Evolutionary conservation across 2,329 filamentous ascomycete genomes (phyloP), one percentile per base, ranked within the genome.

Genomic region (Fusarium piperis): DNA sequence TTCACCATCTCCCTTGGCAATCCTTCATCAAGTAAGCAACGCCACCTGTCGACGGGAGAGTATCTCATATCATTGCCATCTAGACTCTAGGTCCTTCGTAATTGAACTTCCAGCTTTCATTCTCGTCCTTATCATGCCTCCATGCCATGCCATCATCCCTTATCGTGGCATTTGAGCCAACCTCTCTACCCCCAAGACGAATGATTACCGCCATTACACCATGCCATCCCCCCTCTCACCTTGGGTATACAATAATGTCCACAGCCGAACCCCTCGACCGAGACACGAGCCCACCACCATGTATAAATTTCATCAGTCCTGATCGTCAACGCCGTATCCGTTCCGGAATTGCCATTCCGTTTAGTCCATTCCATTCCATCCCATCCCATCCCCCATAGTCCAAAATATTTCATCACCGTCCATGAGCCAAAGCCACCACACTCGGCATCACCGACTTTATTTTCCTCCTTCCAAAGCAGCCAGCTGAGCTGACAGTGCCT

Each of bases 401-500:
- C 63, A 48, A 71, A 59, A 52, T 64, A 68, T 59, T 30, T 62
- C 60, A 62, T 65, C 60, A 59, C 58, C 33, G 67, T 64, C 68
- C 59, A 64, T 67, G 20, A 61, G 64, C 18, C 30, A 32, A 39
- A 59, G 46, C 48, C 38, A 18, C 28, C 30, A 61, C 26, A 41
- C 13, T 33, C 20, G 51, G 51, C 35, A 35, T 23, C 35, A 16
- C 35, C 71, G 39, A 76, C 13, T 59, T 33, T 65, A 48, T 48
- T 64, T 73, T 35, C 72, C 75, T 62, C 80, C 75, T 63, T 81
- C 76, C 41, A 81, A 48, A 16, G 71, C 80, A n/a, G 82, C 82
- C 51, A 92, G 79, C 79, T 88, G 87, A n/a, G 78, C 79, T 63
- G 84, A 83, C 59, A 94, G 79, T 28, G 83, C 79, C 62, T 90